Conservation (phyloP, 2,329 filamentous ascomycete genomes). For the Pezicula rhizophila region DNA sequence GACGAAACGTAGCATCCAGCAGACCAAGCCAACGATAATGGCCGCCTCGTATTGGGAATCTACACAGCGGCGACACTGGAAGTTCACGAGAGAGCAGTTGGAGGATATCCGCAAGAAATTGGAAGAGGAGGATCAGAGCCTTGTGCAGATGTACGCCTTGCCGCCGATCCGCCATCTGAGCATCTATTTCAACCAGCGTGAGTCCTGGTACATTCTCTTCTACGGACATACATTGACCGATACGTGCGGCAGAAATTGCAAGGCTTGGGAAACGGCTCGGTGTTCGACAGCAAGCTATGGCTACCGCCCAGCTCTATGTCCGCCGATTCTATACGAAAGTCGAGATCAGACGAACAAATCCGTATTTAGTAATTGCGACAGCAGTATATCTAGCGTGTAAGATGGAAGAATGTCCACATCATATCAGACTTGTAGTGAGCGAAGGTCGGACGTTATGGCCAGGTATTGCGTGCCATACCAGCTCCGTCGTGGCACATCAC, state of each 20-base stretch:
- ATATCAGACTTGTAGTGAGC: constrained; percentile 83
- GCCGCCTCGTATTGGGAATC: constrained; percentile 97
- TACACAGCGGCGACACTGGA: constrained; percentile 85
- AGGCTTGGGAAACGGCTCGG: constrained; percentile 79
- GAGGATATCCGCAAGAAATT: constrained; percentile 68
- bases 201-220: constrained; percentile 25
- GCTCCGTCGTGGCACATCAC: neutral
- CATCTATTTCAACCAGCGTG: constrained; percentile 90
- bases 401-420: constrained; percentile 95
- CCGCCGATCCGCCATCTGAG: constrained; percentile 77
- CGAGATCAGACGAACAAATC: constrained; percentile 87
- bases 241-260: constrained; percentile 58
- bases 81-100: constrained; percentile 78
- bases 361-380: constrained; percentile 87
- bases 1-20: too few species aligned
- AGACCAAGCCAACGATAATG: constrained; percentile 45
- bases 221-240: neutral
- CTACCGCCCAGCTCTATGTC: constrained; percentile 90
- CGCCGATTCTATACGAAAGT: constrained; percentile 90
- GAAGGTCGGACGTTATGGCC: constrained; percentile 85
- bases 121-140: constrained; percentile 66
- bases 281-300: constrained; percentile 84
- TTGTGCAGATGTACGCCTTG: constrained; percentile 74
- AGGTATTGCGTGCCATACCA: constrained; percentile 35
- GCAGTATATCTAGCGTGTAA: constrained; percentile 94